Evolutionary conservation across 805 yeast genomes (phyloP).

Genomic region (Lipomyces sp.): DNA sequence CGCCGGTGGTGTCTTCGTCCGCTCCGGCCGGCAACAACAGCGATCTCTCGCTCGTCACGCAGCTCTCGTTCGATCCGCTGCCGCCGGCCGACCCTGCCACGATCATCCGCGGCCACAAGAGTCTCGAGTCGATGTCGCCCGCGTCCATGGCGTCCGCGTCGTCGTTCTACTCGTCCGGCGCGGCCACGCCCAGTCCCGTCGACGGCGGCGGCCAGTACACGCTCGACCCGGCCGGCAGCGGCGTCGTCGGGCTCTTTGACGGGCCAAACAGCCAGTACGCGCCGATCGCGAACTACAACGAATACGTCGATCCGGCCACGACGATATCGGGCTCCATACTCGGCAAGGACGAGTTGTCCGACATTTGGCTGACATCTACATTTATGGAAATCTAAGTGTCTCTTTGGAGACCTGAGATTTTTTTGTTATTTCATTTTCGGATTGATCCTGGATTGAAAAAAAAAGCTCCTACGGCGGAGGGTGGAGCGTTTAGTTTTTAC

Average conservation of each 20-base stretch:
- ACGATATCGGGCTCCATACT: background rate
- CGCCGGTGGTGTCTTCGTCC: background rate
- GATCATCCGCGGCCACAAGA: constrained; percentile 19
- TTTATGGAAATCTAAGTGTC: constrained; percentile 8
- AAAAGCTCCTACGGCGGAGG: no score
- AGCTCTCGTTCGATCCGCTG: background rate
- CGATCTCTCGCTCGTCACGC: background rate
- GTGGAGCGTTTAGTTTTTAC: no score
- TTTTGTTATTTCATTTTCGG: background rate
- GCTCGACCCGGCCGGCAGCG: background rate
- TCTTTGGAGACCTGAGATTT: background rate
- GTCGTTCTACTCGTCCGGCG: constrained; percentile 11
- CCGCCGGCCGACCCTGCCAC: constrained; percentile 16
- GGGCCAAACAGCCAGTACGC: no score
- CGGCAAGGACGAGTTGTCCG: constrained; percentile 14
- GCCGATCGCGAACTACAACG: no score
- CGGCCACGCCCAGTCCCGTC: constrained; percentile 18
- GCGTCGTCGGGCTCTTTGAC: background rate
- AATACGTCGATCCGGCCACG: no score
- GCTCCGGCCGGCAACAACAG: background rate
- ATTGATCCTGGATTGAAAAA: background rate
- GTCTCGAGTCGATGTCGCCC: constrained; percentile 17
- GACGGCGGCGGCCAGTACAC: constrained; percentile 13
- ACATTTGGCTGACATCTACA: constrained; percentile 17
- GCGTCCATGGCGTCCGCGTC: constrained; percentile 22